Conservation (phyloP, 352 stramenopile genomes). For the Pythium oligandrum region DNA sequence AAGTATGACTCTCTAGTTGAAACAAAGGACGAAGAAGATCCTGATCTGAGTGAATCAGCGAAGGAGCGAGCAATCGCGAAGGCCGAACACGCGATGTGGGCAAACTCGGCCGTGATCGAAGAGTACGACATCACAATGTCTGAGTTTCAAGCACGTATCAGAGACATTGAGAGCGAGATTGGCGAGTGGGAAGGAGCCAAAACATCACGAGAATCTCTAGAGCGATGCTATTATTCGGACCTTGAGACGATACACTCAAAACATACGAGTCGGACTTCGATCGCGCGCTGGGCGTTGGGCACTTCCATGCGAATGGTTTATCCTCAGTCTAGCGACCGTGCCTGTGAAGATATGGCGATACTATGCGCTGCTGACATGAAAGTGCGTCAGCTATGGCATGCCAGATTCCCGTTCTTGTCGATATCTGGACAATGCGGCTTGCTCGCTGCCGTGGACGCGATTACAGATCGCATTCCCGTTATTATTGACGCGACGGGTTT, state of each 20-base stretch:
- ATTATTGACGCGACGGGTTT: conserved; percentile 35
- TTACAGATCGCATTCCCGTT: conserved; percentile 37
- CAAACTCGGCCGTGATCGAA: conserved; percentile 6
- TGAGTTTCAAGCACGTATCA: conserved; percentile 1
- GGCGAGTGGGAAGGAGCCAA: conserved; percentile 6
- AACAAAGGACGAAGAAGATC: neutral
- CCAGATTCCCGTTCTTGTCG: conserved; percentile 33
- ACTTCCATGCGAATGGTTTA: neutral
- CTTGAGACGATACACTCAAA: too few relatives aligned
- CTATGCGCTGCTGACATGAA: neutral
- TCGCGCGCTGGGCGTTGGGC: neutral
- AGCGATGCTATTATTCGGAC: too few relatives aligned
- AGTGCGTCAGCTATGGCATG: conserved; percentile 23
- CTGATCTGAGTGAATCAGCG: neutral
- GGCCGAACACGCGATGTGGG: conserved; percentile 14
- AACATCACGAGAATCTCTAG: neutral
- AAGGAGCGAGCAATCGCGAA: conserved; percentile 5
- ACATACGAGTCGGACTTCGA: neutral
- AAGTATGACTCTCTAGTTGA: neutral
- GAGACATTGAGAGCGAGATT: conserved; percentile 6
- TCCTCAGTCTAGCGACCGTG: neutral
- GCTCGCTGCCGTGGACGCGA: conserved; percentile 20
- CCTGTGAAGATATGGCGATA: neutral
- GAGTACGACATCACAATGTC: conserved; percentile 15
- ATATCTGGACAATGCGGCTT: conserved; percentile 5